Base-by-base conservation (phyloP, 2,329 filamentous ascomycete genomes). In the Macroventuria anomochaeta region DNA sequence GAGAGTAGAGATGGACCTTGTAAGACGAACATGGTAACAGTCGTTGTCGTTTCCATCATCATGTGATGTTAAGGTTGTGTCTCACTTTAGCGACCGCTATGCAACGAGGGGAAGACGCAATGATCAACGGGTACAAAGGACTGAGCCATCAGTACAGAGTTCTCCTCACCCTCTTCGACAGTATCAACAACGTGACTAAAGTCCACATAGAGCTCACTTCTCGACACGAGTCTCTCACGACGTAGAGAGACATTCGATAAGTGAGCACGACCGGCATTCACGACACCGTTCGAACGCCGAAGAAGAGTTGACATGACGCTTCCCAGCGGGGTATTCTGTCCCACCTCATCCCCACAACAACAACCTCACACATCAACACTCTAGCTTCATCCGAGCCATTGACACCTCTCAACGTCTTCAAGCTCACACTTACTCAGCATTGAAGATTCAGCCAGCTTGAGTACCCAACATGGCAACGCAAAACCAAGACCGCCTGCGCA, bases 401-500 rank as follows among this genome's bases (percentile, higher is more conserved):
- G 38, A n/a, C 38, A 18, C n/a, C 25, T 20, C 20, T 15, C 10
- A 23, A 20, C 18, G 7, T 11, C 29, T 39, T 5, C 7, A 42
- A 15, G 10, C 10, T 8, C n/a, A 17, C 25, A 28, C 4, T 3
- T 10, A 13, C 18, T 8, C 12, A 15, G 2, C 12, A 12, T 17
- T 21, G 3, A 8, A 31, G 20, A 5, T 15, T 12, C 31, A 25
- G 5, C 13, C n/a, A 21, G 5, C 7, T 12, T 17, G 8, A n/a
- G 4, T 32, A 29, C n/a, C 28, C 34, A 44, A n/a, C 15, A 62
- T 63, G 50, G 63, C 68, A 12, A 62, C 63, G 8, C 62, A 63
- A 17, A 73, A 71, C 53, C 72, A 72, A 60, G 70, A 73, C 55
- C 69, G 70, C 26, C 67, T 80, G 11, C 70, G 67, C 36, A 58